A percentile compares a stretch with the other conserved stretches of the same genome.
Evolutionary conservation across 768 basidiomycete genomes (phyloP).

Genomic region (Boletus rubropictus): DNA sequence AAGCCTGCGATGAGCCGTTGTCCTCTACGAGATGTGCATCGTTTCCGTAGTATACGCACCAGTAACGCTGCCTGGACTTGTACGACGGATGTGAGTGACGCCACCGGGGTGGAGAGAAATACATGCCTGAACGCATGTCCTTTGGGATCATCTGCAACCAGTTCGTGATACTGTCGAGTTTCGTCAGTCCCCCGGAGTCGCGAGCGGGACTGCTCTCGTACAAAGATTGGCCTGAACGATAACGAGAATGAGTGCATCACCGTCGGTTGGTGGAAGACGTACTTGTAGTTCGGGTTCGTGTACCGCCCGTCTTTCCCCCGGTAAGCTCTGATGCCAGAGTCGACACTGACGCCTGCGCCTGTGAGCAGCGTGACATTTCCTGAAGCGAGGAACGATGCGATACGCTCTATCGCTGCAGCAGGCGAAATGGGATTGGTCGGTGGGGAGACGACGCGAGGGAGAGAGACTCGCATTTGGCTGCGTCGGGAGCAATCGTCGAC

Average conservation of each 20-base stretch:
- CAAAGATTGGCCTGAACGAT: conserved; percentile 51
- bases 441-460: conserved; percentile 50
- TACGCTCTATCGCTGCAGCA: conserved; percentile 51
- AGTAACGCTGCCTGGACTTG: conserved; percentile 72
- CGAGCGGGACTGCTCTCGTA: conserved; percentile 14
- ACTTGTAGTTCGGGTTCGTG: conserved; percentile 89
- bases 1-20: conserved; percentile 36
- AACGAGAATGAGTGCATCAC: not conserved
- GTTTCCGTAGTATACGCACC: conserved; percentile 34
- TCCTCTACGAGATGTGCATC: not conserved
- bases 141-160: conserved; percentile 63
- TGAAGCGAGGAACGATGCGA: conserved; percentile 57
- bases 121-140: conserved; percentile 68
- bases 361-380: conserved; percentile 77
- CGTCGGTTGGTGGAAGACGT: conserved; percentile 14
- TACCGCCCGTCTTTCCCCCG: conserved; percentile 80
- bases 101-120: not conserved
- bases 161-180: conserved; percentile 61
- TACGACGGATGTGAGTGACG: conserved; percentile 4
- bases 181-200: conserved; percentile 9
- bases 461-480: conserved; percentile 65
- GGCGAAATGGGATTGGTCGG: conserved; percentile 36
- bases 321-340: conserved; percentile 94
- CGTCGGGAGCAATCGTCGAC: not conserved
- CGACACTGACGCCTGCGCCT: conserved; percentile 92